These are phyloP conservation scores for Usnea hakonensis DNA, from an alignment of 495 filamentous ascomycete genomes.

Conservation along the genomic window DNA sequence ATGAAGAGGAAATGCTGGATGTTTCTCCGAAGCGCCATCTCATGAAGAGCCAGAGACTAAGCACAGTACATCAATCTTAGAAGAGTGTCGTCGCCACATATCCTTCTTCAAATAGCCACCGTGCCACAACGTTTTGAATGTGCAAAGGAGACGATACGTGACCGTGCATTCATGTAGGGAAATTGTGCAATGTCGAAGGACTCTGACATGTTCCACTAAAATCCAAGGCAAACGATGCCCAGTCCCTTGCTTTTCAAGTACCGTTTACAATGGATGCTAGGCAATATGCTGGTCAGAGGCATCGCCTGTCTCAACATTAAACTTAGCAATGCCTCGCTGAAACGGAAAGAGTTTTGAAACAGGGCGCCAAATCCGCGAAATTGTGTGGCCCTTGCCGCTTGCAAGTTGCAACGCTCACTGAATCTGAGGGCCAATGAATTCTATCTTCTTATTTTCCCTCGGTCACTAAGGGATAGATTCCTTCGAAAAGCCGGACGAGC, in stretches of 20 bases:
- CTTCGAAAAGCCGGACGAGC: too few species aligned
- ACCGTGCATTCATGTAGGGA: background rate
- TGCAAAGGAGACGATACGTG: background rate
- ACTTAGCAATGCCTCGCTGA: background rate
- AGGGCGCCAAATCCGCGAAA: background rate
- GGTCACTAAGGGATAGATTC: too few species aligned
- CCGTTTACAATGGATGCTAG: background rate
- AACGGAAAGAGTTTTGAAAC: background rate
- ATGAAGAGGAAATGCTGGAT: background rate
- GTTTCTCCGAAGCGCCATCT: slow-evolving; percentile 1
- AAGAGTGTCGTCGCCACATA: background rate
- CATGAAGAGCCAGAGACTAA: background rate
- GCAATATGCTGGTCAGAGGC: background rate
- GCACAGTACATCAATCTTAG: background rate
- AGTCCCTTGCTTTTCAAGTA: background rate
- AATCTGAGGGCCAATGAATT: background rate
- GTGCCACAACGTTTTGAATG: background rate
- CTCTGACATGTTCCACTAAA: background rate
- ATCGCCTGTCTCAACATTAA: background rate
- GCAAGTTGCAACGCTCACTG: background rate
- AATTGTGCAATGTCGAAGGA: background rate
- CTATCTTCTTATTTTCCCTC: background rate
- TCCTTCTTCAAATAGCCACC: background rate
- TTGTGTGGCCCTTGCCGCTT: background rate
- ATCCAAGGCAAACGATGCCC: background rate